Evolutionary conservation across 164 flowering plant genomes (phyloP).

Genomic region (Cinnamomum chago): DNA sequence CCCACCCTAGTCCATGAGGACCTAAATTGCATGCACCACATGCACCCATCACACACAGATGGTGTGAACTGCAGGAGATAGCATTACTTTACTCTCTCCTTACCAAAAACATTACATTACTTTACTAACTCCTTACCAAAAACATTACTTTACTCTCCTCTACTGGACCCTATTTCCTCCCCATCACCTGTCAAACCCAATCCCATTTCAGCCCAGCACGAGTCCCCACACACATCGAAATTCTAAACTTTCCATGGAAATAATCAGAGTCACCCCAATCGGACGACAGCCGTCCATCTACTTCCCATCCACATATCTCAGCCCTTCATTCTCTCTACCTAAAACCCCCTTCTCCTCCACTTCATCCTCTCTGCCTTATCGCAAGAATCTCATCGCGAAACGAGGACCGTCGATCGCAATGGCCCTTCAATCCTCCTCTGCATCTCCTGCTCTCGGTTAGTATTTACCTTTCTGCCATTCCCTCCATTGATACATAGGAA

Average conservation of each 20-base stretch:
- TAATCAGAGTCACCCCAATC: background rate
- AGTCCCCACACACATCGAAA: background rate
- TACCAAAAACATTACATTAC: too few relatives aligned
- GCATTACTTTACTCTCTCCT: too few relatives aligned
- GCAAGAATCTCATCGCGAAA: background rate
- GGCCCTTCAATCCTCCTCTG: constrained; percentile 1
- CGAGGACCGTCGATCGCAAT: background rate
- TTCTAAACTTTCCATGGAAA: background rate
- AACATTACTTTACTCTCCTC: too few relatives aligned
- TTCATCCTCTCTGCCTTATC: background rate
- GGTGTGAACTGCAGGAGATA: too few relatives aligned
- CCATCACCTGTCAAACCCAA: background rate
- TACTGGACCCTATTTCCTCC: too few relatives aligned
- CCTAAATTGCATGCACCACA: too few relatives aligned
- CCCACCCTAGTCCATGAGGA: too few relatives aligned
- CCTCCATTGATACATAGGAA: background rate
- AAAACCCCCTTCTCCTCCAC: background rate
- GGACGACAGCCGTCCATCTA: background rate
- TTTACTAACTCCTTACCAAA: too few relatives aligned
- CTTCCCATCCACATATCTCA: background rate
- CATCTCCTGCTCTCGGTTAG: constrained; percentile 1
- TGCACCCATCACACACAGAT: too few relatives aligned
- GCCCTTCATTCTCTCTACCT: background rate
- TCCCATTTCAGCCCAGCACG: background rate
- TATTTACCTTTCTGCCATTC: background rate